Evolutionary conservation across 2,329 filamentous ascomycete species (phyloP).

Genomic region (Penicillium sp.): DNA sequence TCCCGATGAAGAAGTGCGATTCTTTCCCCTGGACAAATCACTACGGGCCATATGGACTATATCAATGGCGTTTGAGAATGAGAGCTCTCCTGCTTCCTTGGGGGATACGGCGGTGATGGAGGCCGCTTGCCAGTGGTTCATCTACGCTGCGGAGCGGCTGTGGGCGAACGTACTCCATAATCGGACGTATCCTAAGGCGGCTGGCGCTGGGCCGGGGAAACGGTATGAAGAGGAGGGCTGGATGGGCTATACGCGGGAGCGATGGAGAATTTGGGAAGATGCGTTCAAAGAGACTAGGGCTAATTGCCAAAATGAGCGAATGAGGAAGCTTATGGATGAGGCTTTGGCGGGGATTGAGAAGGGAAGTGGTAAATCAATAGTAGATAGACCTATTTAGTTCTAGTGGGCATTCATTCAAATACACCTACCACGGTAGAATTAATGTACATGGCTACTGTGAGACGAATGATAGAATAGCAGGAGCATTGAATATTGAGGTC

Average conservation of each 20-base stretch:
- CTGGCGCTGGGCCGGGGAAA: constrained; percentile 4
- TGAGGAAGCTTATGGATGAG: constrained; percentile 8
- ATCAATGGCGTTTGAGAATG: constrained; percentile 13
- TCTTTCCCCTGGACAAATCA: constrained; percentile 15
- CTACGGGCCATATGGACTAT: constrained; percentile 11
- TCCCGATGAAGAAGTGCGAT: background rate
- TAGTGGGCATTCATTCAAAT: background rate
- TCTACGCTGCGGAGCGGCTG: constrained; percentile 12
- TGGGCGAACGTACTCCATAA: constrained; percentile 14
- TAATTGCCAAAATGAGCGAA: constrained; percentile 2
- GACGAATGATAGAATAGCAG: no score
- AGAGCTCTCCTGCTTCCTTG: constrained; percentile 8
- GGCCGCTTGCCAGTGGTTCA: constrained; percentile 18
- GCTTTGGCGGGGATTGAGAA: constrained; percentile 6
- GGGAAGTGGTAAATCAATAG: background rate
- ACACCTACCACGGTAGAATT: no score
- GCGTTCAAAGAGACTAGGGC: constrained; percentile 2
- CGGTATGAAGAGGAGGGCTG: constrained; percentile 8
- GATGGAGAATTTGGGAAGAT: constrained; percentile 8
- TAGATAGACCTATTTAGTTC: background rate
- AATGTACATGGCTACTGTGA: no score
- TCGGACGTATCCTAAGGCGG: constrained; percentile 2
- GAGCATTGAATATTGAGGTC: no score
- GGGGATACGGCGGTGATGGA: constrained; percentile 12
- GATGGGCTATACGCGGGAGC: constrained; percentile 1